These are phyloP conservation scores for Lizonia empirigonia DNA, from an alignment of 2,329 filamentous ascomycete genomes.

Conservation along the genomic window DNA sequence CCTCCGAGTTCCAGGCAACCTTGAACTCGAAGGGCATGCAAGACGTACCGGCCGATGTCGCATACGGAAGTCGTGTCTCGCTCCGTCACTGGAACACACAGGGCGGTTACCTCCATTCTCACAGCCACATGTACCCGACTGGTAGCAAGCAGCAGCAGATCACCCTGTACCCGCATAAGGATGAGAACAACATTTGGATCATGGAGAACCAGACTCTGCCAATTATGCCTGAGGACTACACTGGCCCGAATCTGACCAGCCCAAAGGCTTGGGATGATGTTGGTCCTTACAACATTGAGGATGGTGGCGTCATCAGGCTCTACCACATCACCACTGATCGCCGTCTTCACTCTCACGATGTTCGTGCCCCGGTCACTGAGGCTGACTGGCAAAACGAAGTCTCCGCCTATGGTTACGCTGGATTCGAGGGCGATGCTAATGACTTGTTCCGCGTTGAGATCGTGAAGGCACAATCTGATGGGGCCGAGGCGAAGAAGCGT, in stretches of 20 bases:
- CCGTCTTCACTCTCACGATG: constrained; percentile 93
- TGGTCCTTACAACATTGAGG: constrained; percentile 71
- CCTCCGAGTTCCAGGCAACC: constrained; percentile 97
- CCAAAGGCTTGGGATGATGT: constrained; percentile 82
- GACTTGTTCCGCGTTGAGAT: constrained; percentile 96
- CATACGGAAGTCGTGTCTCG: constrained; percentile 82
- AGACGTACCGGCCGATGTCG: constrained; percentile 89
- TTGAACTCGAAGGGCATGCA: constrained; percentile 97
- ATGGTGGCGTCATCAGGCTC: constrained; percentile 80
- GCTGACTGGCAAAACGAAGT: constrained; percentile 89
- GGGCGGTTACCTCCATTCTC: constrained; percentile 95
- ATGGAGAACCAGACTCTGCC: constrained; percentile 92
- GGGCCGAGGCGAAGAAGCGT: constrained; percentile 77
- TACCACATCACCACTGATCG: constrained; percentile 85
- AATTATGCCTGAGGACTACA: constrained; percentile 67
- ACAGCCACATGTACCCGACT: constrained; percentile 94
- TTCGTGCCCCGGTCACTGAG: constrained; percentile 62
- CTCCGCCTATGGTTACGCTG: constrained; percentile 95
- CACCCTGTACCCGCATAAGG: constrained; percentile 97
- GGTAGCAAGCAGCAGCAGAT: constrained; percentile 99
- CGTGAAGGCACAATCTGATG: constrained; percentile 83
- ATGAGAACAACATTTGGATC: constrained; percentile 95
- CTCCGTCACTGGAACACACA: constrained; percentile 97
- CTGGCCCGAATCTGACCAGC: constrained; percentile 79
- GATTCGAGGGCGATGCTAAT: constrained; percentile 95